Evolutionary conservation across 1,284 basidiomycete species (phyloP), one percentile per base, ranked within the genome.

Genomic region (Violaceomyces palustris): DNA sequence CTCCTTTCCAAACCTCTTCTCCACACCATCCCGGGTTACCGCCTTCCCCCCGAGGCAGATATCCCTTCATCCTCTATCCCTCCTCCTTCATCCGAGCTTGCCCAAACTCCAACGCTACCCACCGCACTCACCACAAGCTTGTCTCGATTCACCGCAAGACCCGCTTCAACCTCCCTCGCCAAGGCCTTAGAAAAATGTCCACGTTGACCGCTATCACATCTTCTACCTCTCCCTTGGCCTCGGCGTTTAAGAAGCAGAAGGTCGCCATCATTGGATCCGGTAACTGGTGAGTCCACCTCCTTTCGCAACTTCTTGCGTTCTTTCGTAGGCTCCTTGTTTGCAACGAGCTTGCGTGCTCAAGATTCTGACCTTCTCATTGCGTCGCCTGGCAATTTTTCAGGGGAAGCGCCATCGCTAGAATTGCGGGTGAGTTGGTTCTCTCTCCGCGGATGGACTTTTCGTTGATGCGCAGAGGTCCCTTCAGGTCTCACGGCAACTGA

Each of bases 361-460:
- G n/a, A n/a, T n/a, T n/a, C n/a, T n/a, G n/a, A n/a, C 3, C 3
- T 8, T 21, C 15, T 18, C 3, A n/a, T 37, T 7, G 14, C 15
- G 31, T 12, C n/a, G 27, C 19, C 14, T 2, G 10, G 23, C 15
- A 17, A n/a, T 3, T 14, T 14, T 17, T 10, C 32, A 40, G 79
- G 79, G 80, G 79, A 1, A 78, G 78, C 6, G 79, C 79, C 2
- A 77, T 81, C 35, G 80, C 80, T 18, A 77, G 78, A 51, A 79
- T 82, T 42, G 78, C 79, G 8, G 74, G 70, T 61, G 35, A 9
- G 45, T 35, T 22, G 21, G 4, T 6, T 18, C 17, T n/a, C 12
- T 22, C 17, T 10, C 14, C 21, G 9, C 17, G 8, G 12, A 23
- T 10, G 28, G 6, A 21, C 21, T 14, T 11, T 10, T 25, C n/a